Evolutionary conservation across 2,329 filamentous ascomycete species (phyloP), one percentile per base, ranked within the genome.

Genomic region (Onygena corvina): DNA sequence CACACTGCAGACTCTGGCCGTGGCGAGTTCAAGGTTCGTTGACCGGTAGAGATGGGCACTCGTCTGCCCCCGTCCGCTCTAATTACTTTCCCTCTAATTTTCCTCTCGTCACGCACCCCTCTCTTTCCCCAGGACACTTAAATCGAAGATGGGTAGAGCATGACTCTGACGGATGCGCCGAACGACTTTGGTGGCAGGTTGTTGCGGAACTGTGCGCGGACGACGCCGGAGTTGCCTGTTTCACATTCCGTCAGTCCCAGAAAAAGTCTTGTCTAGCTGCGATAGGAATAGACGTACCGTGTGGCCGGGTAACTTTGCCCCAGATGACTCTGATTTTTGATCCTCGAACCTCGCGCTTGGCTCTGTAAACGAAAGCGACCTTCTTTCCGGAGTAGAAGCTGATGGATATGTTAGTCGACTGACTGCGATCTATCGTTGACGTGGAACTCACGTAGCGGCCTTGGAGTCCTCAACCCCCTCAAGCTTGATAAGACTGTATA

Each of bases 271-370:
- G 23, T n/a, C 29, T 8, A 12, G 4, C n/a, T 7, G 4, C 7
- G 14, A 8, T 12, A 12, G 14, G 6, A 12, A 31, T 25, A 2
- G 53, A 71, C 74, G 64, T 85, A 90, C 86, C 90, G 76, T 96
- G 90, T 71, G 88, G 83, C 69, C 88, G 79, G 70, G 87, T 94
- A 71, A 96, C 84, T 80, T 94, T 95, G 78, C 90, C 90, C 88
- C 89, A 96, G 78, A 96, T 95, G 64, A 96, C 84, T 69, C 90
- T 83, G 76, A 96, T 93, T 84, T 96, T 96, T 72, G 88, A 90
- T 71, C 92, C 92, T 67, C 90, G 86, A 68, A 94, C 80, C 79
- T 94, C 87, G 76, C 83, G 89, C 75, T 86, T 83, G 64, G 83
- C 90, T 69, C 89, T 87, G 81, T 96, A 98, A 74, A 98, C 88